Base-by-base conservation (phyloP, 768 basidiomycete species). In the Mycena epipterygia region DNA sequence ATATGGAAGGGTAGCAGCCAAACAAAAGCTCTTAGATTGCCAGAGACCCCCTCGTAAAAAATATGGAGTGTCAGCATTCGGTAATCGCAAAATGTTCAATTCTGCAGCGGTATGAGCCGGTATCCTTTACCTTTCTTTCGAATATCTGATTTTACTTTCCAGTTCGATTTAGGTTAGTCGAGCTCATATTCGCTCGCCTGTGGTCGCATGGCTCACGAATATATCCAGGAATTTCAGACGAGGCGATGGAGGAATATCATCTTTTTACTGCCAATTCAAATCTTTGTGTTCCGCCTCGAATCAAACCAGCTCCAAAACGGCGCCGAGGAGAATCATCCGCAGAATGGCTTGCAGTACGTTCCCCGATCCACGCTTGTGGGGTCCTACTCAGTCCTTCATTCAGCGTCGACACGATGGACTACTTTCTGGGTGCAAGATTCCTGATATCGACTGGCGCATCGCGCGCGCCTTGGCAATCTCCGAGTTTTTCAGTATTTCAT, bases 391-490 rank as follows among this genome's bases (percentile, higher is more conserved):
- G 23, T 32, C 6, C 30, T 29, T 17, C 5, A 2, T 51, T 17
- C 27, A 71, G 58, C 65, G 71, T 25, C 56, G 61, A 17, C 39
- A 64, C 19, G 64, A 67, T 32, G 60, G 64, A 5, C 49, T 73
- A 12, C 48, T 71, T 3, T 17, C 23, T 27, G 73, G 73, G 5
- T 63, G 69, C 23, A 66, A 73, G 55, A 21, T 59, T 12, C 73
- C 73, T 3, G 66, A 71, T 29, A 49, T 71, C 30, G 66, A 73
- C 57, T 71, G 73, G 73, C 32, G 52, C 6, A 64, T 69, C 39
- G 62, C 53, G 35, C 68, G 69, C 16, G 70, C 65, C 11, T 35
- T 73, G 29, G 69, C 70, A 19, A 44, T 71, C 39, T 71, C 73
- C 0, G 73, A 73, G 49, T 60, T 73, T n/a, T 69, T 73, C 3